Percentiles rank a stretch among this genome's conserved stretches.
These are phyloP conservation scores for Paxillus ammoniavirescens DNA, from an alignment of 768 basidiomycete species.

Conservation along the genomic window DNA sequence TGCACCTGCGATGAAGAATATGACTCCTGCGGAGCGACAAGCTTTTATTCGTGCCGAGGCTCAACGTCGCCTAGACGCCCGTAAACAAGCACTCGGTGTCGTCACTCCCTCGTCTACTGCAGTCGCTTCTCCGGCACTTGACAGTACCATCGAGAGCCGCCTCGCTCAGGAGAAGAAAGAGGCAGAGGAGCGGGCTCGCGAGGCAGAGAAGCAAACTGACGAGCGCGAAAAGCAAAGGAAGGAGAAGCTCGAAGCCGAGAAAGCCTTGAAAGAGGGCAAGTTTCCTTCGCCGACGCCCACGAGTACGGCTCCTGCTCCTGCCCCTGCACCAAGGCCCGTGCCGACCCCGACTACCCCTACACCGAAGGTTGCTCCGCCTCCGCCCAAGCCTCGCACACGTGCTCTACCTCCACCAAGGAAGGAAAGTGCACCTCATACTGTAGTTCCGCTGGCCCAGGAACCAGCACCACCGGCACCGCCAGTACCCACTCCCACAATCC, in stretches of 20 bases:
- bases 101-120: constrained; percentile 36
- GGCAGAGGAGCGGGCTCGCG: constrained; percentile 79
- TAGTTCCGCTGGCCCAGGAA: constrained; percentile 24
- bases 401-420: constrained; percentile 30
- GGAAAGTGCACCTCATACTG: constrained; percentile 10
- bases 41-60: constrained; percentile 81
- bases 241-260: constrained; percentile 76
- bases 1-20: constrained; percentile 58
- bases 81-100: constrained; percentile 84
- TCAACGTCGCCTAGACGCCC: constrained; percentile 77
- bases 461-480: constrained; percentile 25
- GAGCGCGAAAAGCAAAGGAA: constrained; percentile 72
- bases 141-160: constrained; percentile 81
- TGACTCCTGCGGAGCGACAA: constrained; percentile 82
- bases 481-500: constrained; percentile 20
- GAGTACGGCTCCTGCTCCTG: constrained; percentile 40
- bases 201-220: constrained; percentile 79
- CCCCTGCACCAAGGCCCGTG: constrained; percentile 36
- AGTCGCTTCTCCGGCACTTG: constrained; percentile 52
- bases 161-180: constrained; percentile 85
- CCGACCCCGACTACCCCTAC: constrained; percentile 8
- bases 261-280: constrained; percentile 53
- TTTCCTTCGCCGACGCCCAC: constrained; percentile 42
- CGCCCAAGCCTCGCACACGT: constrained; percentile 4
- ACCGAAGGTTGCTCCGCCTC: constrained; percentile 28